These are phyloP conservation scores for Termitomyces sp. DNA, from an alignment of 768 basidiomycete species.

Conservation along the genomic window DNA sequence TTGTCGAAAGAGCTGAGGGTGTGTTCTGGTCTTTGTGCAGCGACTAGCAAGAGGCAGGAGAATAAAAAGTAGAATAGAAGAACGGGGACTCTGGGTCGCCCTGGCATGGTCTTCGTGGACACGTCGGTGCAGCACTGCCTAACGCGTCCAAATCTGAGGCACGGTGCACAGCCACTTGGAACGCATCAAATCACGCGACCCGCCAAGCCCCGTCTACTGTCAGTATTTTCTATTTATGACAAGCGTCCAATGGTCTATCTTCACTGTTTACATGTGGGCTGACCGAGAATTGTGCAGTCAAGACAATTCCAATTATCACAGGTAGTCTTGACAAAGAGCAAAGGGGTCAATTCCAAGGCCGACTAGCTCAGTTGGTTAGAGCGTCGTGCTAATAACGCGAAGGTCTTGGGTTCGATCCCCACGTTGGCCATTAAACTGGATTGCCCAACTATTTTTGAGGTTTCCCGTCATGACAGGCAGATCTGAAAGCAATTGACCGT, in stretches of 20 bases:
- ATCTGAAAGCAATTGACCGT: too few relatives aligned
- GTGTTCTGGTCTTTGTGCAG: constrained; percentile 43
- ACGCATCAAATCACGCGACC: not conserved
- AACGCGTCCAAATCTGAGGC: constrained; percentile 6
- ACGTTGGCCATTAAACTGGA: constrained; percentile 57
- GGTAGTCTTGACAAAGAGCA: too few relatives aligned
- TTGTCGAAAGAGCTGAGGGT: constrained; percentile 55
- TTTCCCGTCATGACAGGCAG: too few relatives aligned
- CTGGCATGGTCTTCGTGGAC: constrained; percentile 19
- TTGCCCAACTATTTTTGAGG: too few relatives aligned
- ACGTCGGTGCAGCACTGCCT: constrained; percentile 11
- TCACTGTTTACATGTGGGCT: too few relatives aligned
- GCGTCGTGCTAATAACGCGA: constrained; percentile 87
- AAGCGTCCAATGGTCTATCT: too few relatives aligned
- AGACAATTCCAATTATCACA: too few relatives aligned
- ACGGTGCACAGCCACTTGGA: constrained; percentile 12
- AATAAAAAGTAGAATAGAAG: constrained; percentile 15
- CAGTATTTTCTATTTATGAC: too few relatives aligned
- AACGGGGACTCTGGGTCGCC: constrained; percentile 14
- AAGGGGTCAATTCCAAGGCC: too few relatives aligned
- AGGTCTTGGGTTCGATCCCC: constrained; percentile 81
- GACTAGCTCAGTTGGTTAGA: constrained; percentile 94
- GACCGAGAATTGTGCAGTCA: too few relatives aligned
- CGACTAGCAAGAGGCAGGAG: constrained; percentile 8
- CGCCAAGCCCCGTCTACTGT: not conserved